These are phyloP conservation scores for Centella asiatica DNA, from an alignment of 129 eudicot species.

Conservation along the genomic window DNA sequence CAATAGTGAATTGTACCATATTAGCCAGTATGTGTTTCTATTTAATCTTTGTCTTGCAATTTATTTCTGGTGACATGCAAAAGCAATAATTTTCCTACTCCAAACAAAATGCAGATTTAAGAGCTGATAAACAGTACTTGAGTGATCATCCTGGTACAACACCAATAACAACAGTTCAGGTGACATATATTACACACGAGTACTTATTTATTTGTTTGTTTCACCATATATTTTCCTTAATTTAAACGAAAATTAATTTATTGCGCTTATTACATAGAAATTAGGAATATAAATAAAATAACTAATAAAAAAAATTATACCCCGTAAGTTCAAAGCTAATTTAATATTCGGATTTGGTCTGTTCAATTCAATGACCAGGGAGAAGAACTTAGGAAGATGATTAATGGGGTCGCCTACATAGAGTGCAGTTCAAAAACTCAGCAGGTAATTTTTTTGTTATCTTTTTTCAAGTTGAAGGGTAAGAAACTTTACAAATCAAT, in stretches of 20 bases:
- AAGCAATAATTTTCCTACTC: not conserved
- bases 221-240: too few species aligned
- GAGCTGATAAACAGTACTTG: slow-evolving; percentile 57
- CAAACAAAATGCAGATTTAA: slow-evolving; percentile 37
- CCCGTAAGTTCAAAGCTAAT: too few species aligned
- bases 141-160: slow-evolving; percentile 63
- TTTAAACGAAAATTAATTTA: too few species aligned
- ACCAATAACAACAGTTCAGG: slow-evolving; percentile 58
- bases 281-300: not conserved
- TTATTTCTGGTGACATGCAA: not conserved
- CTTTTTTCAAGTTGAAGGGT: too few species aligned
- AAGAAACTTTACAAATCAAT: not conserved
- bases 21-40: too few species aligned
- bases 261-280: too few species aligned
- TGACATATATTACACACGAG: not conserved
- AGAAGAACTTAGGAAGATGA: slow-evolving; percentile 66
- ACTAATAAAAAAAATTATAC: not conserved
- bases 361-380: too few species aligned
- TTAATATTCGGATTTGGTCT: too few species aligned
- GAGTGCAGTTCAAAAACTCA: slow-evolving; percentile 87
- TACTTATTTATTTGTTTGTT: too few species aligned
- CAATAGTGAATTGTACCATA: too few species aligned
- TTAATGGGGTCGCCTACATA: slow-evolving; percentile 56
- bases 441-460: slow-evolving; percentile 31
- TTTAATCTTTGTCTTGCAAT: not conserved